Evolutionary conservation across 305 asterid genomes (phyloP).

Genomic region (Fraxinus sp.): DNA sequence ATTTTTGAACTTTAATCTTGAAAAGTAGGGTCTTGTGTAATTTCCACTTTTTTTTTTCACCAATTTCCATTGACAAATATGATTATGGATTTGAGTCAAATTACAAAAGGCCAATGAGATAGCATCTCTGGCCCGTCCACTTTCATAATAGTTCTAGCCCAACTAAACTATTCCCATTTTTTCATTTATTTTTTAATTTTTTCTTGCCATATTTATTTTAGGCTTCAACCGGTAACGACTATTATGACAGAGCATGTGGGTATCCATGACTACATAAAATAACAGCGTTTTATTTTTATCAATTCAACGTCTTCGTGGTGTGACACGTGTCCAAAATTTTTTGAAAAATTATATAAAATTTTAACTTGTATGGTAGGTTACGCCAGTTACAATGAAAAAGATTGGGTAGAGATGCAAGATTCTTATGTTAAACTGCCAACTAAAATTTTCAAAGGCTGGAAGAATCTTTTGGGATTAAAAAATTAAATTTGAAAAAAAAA

Average conservation of each 20-base stretch:
- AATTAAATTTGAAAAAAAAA: background rate
- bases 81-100: background rate
- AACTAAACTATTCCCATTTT: background rate
- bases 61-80: background rate
- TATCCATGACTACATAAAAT: background rate
- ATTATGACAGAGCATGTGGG: conserved; percentile 21
- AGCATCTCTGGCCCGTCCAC: background rate
- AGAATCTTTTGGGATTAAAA: background rate
- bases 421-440: background rate
- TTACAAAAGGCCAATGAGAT: background rate
- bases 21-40: too few relatives aligned
- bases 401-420: too few relatives aligned
- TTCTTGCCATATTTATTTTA: background rate
- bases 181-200: too few relatives aligned
- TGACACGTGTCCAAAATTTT: conserved; percentile 20
- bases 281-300: background rate
- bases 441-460: background rate
- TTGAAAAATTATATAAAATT: background rate
- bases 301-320: background rate
- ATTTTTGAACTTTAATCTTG: too few relatives aligned
- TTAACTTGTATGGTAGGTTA: background rate
- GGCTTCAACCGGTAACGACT: conserved; percentile 12
- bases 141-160: background rate
- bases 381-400: background rate
- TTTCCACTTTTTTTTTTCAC: background rate